Evolutionary conservation across 2,329 filamentous ascomycete species (phyloP).

Genomic region (Aciculosporium take): DNA sequence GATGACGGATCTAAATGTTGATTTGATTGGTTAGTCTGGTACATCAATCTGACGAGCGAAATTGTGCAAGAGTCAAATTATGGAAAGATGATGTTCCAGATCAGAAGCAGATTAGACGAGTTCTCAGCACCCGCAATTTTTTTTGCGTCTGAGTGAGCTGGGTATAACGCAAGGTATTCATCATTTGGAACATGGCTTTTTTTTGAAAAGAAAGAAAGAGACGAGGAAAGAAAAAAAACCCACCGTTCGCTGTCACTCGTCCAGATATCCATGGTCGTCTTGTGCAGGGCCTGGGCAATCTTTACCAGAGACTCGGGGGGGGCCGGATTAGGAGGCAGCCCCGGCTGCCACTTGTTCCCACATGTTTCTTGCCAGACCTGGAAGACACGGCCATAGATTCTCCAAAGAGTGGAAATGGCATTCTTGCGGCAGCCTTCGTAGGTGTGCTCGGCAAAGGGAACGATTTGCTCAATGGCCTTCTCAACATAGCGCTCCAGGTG

Average conservation of each 20-base stretch:
- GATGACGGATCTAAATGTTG: slow-evolving; percentile 53
- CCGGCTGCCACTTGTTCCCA: slow-evolving; percentile 75
- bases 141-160: slow-evolving; percentile 98
- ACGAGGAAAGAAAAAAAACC: slow-evolving; percentile 27
- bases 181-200: slow-evolving; percentile 40
- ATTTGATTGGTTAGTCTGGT: not conserved
- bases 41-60: not conserved
- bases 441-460: slow-evolving; percentile 70
- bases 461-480: slow-evolving; percentile 68
- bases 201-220: not conserved
- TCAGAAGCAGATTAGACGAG: slow-evolving; percentile 35
- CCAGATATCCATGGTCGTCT: slow-evolving; percentile 74
- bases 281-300: slow-evolving; percentile 74
- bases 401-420: slow-evolving; percentile 81
- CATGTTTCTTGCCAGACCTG: slow-evolving; percentile 62
- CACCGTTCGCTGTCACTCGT: slow-evolving; percentile 87
- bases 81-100: slow-evolving; percentile 11
- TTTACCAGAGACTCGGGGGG: slow-evolving; percentile 69
- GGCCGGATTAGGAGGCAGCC: slow-evolving; percentile 67
- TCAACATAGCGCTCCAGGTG: slow-evolving; percentile 68
- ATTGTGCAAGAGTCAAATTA: not conserved
- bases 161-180: slow-evolving; percentile 88
- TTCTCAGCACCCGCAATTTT: slow-evolving; percentile 78
- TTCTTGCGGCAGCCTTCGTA: slow-evolving; percentile 93
- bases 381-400: slow-evolving; percentile 84